Evolutionary conservation across 306 rosid genomes (phyloP).

Genomic region (Pterocarpus santalinus): DNA sequence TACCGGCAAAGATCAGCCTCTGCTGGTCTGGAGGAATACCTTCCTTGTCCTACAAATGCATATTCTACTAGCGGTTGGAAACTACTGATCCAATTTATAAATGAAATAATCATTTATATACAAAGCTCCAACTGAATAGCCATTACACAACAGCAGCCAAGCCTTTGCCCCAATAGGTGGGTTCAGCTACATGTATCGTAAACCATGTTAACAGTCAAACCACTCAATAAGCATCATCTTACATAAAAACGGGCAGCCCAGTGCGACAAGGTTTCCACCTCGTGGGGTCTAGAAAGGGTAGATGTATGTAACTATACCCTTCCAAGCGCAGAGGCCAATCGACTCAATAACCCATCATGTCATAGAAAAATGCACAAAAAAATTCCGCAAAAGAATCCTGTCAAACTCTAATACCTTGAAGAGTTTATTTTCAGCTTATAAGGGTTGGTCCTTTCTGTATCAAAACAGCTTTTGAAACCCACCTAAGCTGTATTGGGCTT

Average conservation of each 20-base stretch:
- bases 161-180: background rate
- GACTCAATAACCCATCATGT: background rate
- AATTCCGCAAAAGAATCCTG: background rate
- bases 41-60: constrained; percentile 86
- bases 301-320: too few species aligned
- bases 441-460: background rate
- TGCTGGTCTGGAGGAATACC: constrained; percentile 99
- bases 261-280: too few species aligned
- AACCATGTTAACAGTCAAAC: too few species aligned
- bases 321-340: too few species aligned
- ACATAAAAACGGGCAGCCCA: background rate
- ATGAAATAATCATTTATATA: constrained; percentile 4
- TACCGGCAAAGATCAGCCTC: constrained; percentile 95
- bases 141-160: background rate
- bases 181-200: too few species aligned
- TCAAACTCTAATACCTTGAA: background rate
- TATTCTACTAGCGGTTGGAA: constrained; percentile 22
- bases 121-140: background rate
- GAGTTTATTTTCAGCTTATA: background rate
- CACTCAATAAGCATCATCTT: background rate
- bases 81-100: background rate
- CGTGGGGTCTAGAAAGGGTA: too few species aligned
- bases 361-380: background rate
- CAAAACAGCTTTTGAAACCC: constrained; percentile 7
- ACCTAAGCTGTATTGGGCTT: background rate